Conservation (phyloP, 768 basidiomycete genomes). For the Pisolithus microcarpus region DNA sequence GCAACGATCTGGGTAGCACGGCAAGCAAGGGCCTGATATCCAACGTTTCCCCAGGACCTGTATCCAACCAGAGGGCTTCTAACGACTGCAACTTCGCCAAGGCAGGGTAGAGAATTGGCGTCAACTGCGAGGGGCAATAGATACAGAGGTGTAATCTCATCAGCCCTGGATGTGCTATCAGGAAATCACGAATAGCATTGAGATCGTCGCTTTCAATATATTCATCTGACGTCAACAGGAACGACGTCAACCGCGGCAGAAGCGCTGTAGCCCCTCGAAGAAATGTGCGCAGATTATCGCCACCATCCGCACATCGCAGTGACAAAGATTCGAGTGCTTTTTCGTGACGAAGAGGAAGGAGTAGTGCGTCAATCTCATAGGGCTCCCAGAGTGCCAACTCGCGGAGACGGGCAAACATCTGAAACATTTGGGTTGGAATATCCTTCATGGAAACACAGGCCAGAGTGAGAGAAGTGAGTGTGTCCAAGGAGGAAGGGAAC, state of each 20-base stretch:
- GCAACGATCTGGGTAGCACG: neutral
- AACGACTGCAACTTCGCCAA: neutral
- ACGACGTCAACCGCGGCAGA: neutral
- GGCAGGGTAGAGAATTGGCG: neutral
- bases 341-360: neutral
- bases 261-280: neutral
- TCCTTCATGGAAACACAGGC: neutral
- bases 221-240: neutral
- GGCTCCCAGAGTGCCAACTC: neutral
- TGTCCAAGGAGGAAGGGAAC: neutral
- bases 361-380: neutral
- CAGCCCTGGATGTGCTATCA: neutral
- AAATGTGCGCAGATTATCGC: neutral
- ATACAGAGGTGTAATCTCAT: neutral
- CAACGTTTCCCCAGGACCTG: neutral
- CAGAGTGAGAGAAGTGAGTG: neutral
- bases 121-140: neutral
- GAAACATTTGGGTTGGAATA: neutral
- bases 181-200: neutral
- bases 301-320: neutral
- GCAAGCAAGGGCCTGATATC: neutral
- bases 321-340: neutral
- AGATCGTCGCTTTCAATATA: neutral
- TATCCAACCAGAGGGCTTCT: neutral
- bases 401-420: neutral